Evolutionary conservation across 345 rosid genomes (phyloP).

Genomic region (Rhizophora mangle): DNA sequence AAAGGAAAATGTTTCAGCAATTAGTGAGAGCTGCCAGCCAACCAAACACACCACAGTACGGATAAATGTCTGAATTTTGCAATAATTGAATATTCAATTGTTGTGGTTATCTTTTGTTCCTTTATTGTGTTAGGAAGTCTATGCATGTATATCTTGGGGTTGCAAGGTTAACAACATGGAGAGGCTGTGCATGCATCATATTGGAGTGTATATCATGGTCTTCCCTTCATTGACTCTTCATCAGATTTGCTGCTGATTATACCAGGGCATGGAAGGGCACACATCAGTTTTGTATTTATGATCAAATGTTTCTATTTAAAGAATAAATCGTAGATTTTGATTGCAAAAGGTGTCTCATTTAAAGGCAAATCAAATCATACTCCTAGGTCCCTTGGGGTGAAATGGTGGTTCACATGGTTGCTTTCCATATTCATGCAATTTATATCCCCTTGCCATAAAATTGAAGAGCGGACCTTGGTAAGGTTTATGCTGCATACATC

Average conservation of each 20-base stretch:
- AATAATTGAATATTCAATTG: not conserved
- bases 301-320: not conserved
- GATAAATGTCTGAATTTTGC: not conserved
- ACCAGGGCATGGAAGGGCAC: no score
- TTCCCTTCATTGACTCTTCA: no score
- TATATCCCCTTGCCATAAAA: not conserved
- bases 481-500: no score
- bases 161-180: no score
- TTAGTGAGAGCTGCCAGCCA: slow-evolving; percentile 94
- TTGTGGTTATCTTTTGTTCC: not conserved
- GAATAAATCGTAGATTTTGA: not conserved
- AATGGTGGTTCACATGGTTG: not conserved
- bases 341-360: no score
- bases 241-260: no score
- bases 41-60: slow-evolving; percentile 92
- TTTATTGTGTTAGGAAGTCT: not conserved
- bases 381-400: not conserved
- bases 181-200: no score
- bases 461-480: no score
- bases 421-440: not conserved
- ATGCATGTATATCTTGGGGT: no score
- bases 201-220: no score
- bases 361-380: not conserved
- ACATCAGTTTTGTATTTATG: not conserved
- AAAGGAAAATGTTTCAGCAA: slow-evolving; percentile 98